A percentile compares a stretch with the other conserved stretches of the same genome.
Conservation (phyloP, 2,329 filamentous ascomycete genomes). For the Sporothrix pseudoabietina region DNA sequence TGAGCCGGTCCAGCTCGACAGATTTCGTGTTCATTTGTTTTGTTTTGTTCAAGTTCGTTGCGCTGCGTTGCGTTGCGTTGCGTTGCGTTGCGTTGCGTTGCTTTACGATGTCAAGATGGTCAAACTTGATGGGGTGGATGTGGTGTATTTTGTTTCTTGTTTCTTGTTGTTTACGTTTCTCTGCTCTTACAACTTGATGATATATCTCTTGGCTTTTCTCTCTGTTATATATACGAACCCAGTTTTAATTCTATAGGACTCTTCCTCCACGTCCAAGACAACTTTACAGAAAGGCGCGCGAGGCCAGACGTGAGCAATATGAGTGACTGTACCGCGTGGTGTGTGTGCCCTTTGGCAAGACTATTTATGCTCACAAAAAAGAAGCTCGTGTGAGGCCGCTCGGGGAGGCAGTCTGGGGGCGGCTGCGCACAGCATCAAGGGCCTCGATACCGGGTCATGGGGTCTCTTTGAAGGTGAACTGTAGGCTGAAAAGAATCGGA, state of each 20-base stretch:
- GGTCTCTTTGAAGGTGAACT: neutral
- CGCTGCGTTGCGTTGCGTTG: neutral
- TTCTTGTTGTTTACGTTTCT: neutral
- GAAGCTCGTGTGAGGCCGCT: neutral
- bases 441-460: neutral
- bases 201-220: neutral
- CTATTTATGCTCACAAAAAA: neutral
- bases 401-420: neutral
- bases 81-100: neutral
- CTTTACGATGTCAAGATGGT: neutral
- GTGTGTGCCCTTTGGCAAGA: neutral
- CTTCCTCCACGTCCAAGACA: neutral
- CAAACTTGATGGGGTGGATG: neutral
- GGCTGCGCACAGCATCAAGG: neutral
- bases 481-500: neutral
- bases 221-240: slow-evolving; percentile 2
- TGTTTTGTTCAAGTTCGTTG: neutral
- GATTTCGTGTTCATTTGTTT: neutral
- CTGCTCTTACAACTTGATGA: neutral
- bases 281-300: neutral
- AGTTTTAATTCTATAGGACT: neutral
- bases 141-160: too few relatives aligned
- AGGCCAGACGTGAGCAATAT: slow-evolving; percentile 4
- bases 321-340: slow-evolving; percentile 10
- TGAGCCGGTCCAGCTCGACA: neutral